Percentiles rank a stretch among this genome's conserved stretches.
Conservation (phyloP, 2,329 filamentous ascomycete species). For the Blastomyces gilchristii region DNA sequence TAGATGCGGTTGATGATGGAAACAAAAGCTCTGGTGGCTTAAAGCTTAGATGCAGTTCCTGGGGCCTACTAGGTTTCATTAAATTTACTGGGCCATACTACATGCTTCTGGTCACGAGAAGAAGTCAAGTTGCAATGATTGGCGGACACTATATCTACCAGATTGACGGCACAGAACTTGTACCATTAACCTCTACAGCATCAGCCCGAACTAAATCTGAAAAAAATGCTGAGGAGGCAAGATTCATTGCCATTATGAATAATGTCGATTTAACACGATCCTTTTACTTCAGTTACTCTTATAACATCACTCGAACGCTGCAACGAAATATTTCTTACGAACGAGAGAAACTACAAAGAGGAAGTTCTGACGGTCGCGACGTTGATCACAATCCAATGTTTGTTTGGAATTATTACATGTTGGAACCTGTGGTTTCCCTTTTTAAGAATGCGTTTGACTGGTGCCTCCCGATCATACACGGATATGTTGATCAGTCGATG, state of each 20-base stretch:
- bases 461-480: constrained; percentile 92
- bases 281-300: constrained; percentile 98
- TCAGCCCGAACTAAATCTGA: constrained; percentile 63
- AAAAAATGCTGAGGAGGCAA: constrained; percentile 74
- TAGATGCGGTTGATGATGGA: constrained; percentile 89
- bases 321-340: constrained; percentile 86
- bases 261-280: constrained; percentile 83
- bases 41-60: constrained; percentile 78
- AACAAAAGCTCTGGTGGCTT: constrained; percentile 85
- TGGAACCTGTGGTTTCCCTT: constrained; percentile 59
- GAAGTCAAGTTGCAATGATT: constrained; percentile 90
- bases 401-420: constrained; percentile 88
- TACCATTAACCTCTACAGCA: constrained; percentile 67
- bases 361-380: constrained; percentile 51
- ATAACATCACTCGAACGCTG: constrained; percentile 84
- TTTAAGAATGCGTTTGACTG: constrained; percentile 83
- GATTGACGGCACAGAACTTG: constrained; percentile 83
- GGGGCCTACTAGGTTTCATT: constrained; percentile 92
- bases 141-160: constrained; percentile 95
- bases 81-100: constrained; percentile 93
- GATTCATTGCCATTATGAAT: constrained; percentile 78
- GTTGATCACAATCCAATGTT: constrained; percentile 94
- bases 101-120: constrained; percentile 92
- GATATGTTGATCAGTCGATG: constrained; percentile 85
- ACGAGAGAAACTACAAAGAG: constrained; percentile 58